These are phyloP conservation scores for Trichoderma lentiforme DNA, from an alignment of 2,329 filamentous ascomycete genomes.

Conservation along the genomic window DNA sequence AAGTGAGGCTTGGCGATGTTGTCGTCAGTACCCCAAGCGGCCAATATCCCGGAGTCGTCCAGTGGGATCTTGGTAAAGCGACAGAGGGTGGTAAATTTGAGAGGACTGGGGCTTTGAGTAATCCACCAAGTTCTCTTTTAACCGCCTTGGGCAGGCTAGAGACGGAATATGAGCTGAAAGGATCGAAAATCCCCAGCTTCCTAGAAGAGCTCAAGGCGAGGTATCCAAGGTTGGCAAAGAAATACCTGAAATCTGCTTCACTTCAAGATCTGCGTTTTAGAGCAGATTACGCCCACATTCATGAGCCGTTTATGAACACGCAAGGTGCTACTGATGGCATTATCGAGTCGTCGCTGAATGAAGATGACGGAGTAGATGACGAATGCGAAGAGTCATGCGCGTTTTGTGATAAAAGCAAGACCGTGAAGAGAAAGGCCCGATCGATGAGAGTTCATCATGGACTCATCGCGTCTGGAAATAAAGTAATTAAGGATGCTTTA, in stretches of 20 bases:
- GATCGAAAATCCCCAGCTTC: not conserved
- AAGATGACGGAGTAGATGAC: not conserved
- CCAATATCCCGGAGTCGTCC: constrained; percentile 21
- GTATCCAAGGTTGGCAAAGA: constrained; percentile 13
- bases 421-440: not conserved
- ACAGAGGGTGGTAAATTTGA: not conserved
- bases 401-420: not conserved
- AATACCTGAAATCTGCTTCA: not conserved
- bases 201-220: not conserved
- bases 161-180: constrained; percentile 17
- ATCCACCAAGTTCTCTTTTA: constrained; percentile 18
- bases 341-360: not conserved
- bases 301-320: not conserved
- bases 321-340: not conserved
- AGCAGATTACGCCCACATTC: constrained; percentile 12
- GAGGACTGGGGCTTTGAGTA: constrained; percentile 17
- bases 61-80: constrained; percentile 27
- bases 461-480: constrained; percentile 26
- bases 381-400: not conserved
- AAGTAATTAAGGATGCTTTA: constrained; percentile 20
- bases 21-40: constrained; percentile 26
- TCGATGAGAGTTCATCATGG: constrained; percentile 23
- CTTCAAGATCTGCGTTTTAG: constrained; percentile 22
- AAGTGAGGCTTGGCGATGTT: constrained; percentile 30
- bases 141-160: constrained; percentile 18